Percentiles rank a stretch among this genome's conserved stretches.
These are phyloP conservation scores for Kodamaea neixiangensis DNA, from an alignment of 805 yeast genomes.

Conservation along the genomic window DNA sequence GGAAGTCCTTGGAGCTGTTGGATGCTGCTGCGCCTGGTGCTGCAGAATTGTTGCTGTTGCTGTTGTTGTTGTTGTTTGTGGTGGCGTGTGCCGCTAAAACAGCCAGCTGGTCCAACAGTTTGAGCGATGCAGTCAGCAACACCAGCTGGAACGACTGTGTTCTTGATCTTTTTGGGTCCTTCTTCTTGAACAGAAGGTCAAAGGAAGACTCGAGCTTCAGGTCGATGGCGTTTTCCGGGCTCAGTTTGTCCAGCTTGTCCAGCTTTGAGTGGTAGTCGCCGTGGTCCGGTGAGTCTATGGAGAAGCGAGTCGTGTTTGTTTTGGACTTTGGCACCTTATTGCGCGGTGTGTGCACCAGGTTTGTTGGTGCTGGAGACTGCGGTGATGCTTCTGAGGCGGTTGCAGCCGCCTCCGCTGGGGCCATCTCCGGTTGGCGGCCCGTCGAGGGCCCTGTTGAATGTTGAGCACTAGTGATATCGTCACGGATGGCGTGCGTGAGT, in stretches of 20 bases:
- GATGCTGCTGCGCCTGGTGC: conserved; percentile 10
- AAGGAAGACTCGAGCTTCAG: conserved; percentile 4
- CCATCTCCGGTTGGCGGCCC: too few relatives aligned
- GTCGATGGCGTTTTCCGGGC: conserved; percentile 1
- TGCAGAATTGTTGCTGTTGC: neutral
- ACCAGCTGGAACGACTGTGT: conserved; percentile 48
- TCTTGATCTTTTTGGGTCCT: conserved; percentile 36
- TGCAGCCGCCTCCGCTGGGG: too few relatives aligned
- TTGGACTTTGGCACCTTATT: neutral
- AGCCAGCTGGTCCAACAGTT: conserved; percentile 35
- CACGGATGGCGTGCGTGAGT: too few relatives aligned
- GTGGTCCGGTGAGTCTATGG: conserved; percentile 6
- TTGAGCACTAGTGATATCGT: too few relatives aligned
- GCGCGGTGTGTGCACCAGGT: neutral
- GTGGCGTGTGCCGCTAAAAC: conserved; percentile 1
- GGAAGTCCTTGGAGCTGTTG: conserved; percentile 33
- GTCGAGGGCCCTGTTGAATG: too few relatives aligned
- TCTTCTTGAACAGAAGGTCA: conserved; percentile 33
- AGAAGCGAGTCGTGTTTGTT: neutral
- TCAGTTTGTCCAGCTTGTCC: conserved; percentile 7
- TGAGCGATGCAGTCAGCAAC: conserved; percentile 44
- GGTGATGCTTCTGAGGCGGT: too few relatives aligned
- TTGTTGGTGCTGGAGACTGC: neutral
- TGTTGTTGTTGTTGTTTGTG: conserved; percentile 11
- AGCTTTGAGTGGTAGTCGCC: conserved; percentile 3